Evolutionary conservation across 208 protist species (phyloP).

Genomic region (Acanthamoeba castellanii): DNA sequence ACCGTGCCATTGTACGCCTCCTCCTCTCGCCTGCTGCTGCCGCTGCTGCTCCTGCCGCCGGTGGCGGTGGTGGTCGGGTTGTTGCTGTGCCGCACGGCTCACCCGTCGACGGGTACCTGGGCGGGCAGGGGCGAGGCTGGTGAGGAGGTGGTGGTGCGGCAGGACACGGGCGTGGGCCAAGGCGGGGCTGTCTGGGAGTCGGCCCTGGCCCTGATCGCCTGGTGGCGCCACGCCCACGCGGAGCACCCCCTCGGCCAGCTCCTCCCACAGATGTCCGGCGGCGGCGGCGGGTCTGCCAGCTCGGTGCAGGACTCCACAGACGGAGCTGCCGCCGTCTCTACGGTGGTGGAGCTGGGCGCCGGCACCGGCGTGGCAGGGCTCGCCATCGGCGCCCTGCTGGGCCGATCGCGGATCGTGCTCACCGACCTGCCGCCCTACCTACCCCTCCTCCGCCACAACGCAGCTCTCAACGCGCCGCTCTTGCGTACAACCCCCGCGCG

Average conservation of each 20-base stretch:
- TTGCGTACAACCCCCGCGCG: too few relatives aligned
- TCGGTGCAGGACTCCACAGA: background rate
- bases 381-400: background rate
- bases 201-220: background rate
- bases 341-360: background rate
- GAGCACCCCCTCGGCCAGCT: background rate
- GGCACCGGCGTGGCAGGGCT: background rate
- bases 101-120: too few relatives aligned
- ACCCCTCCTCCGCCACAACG: conserved; percentile 1
- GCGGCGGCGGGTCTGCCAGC: background rate
- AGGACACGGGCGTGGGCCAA: background rate
- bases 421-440: conserved; percentile 13
- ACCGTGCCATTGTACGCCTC: background rate
- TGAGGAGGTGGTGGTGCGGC: conserved; percentile 1
- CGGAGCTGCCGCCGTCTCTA: background rate
- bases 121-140: background rate
- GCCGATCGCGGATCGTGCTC: background rate
- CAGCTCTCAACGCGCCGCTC: background rate
- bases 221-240: background rate
- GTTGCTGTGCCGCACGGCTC: too few relatives aligned
- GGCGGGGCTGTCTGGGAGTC: background rate
- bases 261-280: background rate
- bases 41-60: too few relatives aligned
- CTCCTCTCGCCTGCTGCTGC: background rate
- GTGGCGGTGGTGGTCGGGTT: too few relatives aligned